These are phyloP conservation scores for Sphaerulina vaccinii DNA, from an alignment of 2,329 filamentous ascomycete species.

Conservation along the genomic window DNA sequence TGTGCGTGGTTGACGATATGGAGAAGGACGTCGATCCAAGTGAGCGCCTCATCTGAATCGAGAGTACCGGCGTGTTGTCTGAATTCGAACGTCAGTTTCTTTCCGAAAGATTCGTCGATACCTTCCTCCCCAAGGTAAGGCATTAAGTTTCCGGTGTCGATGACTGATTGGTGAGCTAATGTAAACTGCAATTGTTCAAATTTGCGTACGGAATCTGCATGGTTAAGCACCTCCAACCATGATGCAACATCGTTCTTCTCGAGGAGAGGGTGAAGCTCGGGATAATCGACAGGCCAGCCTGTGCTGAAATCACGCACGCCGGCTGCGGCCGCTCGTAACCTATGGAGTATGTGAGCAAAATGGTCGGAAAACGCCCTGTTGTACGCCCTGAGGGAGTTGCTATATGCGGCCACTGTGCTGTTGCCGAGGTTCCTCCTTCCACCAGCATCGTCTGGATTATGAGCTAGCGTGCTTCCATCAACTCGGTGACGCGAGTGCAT, in stretches of 20 bases:
- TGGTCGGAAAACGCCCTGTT: slow-evolving; percentile 19
- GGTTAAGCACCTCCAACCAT: too few species aligned
- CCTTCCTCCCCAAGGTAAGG: background rate
- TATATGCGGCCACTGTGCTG: too few species aligned
- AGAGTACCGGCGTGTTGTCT: slow-evolving; percentile 33
- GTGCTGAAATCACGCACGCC: background rate
- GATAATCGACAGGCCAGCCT: too few species aligned
- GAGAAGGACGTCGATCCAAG: slow-evolving; percentile 32
- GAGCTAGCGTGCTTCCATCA: slow-evolving; percentile 10
- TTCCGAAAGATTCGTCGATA: background rate
- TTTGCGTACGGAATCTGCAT: too few species aligned
- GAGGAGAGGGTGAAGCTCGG: too few species aligned
- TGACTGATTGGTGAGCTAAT: slow-evolving; percentile 8
- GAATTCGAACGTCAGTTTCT: slow-evolving; percentile 34
- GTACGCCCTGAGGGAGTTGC: slow-evolving; percentile 1
- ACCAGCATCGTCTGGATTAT: too few species aligned
- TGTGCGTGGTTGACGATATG: slow-evolving; percentile 16
- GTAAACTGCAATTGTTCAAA: too few species aligned
- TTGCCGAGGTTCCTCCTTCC: too few species aligned
- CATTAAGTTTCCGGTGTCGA: slow-evolving; percentile 21
- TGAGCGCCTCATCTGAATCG: slow-evolving; percentile 24
- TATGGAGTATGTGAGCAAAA: background rate
- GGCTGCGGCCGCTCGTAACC: background rate
- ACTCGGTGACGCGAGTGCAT: slow-evolving; percentile 28
- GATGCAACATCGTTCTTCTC: too few species aligned